Base-by-base conservation (phyloP, 2,329 filamentous ascomycete species). In the Aspergillus sp. region DNA sequence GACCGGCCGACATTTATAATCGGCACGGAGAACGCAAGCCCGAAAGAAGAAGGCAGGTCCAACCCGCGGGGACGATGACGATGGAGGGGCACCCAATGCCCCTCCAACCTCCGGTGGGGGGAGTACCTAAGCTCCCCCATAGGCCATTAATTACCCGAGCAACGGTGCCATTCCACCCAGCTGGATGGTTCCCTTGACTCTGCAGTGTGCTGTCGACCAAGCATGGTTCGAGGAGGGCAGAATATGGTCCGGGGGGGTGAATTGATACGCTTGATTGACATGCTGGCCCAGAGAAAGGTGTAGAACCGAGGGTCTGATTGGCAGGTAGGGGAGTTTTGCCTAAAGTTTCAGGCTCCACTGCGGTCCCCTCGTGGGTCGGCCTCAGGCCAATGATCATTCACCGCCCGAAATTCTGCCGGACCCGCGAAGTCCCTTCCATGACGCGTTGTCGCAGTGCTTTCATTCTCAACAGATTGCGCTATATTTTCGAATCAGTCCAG, bases 11-110 rank as follows among this genome's bases (percentile, higher is more conserved):
- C 31, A 7, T 21, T 13, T 41, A 51, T 16, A n/a, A n/a, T 40
- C 49, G 10, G 20, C 7, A 41, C 45, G 40, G 48, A 45, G 43
- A 32, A 43, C 45, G 46, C 42, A 17, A 42, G 46, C 10, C 49
- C 32, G 14, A 21, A 41, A 58, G 48, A 45, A 38, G 13, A 54
- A 44, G 55, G 60, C 55, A 63, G 60, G 60, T 63, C 60, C 59
- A 61, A 59, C 54, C 58, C 55, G 54, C 34, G 54, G 32, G 49
- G 42, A 54, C 57, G 61, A 63, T 60, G 58, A 52, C 55, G 59
- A 59, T 52, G 41, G 58, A 58, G 55, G 57, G 57, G 54, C 58
- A 48, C 38, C 21, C 21, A 32, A 44, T 45, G 44, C 51, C 56
- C 52, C 47, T 50, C 45, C 40, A 32, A 32, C 34, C 49, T 38